Evolutionary conservation across 148 eudicot species (phyloP), one percentile per base, ranked within the genome.

Genomic region (Drosera capensis): DNA sequence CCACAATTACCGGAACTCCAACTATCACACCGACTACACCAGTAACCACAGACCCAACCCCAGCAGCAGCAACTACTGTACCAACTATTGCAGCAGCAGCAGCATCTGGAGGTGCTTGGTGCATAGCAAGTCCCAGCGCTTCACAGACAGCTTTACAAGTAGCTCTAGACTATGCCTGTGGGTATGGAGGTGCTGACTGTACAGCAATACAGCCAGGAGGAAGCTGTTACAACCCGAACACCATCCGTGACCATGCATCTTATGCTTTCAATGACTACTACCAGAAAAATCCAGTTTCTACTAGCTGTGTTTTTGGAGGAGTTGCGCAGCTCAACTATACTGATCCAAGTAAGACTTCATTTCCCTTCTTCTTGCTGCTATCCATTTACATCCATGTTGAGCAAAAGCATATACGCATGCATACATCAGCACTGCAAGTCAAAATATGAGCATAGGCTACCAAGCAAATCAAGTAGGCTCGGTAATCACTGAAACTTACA

Each of bases 91-190:
- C 57, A 15, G 59, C 73, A 3, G 46, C 72, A 28, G 36, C 73
- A 20, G 47, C 82, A 43, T 45, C 59, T 3, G 71, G 94, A 0
- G 95, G 97, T 17, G 25, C 82, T n/a, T 90, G 97, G 97, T 90
- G 97, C 47, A 65, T 80, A 3, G 97, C 95, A 39, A 84, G 65
- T 45, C 65, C 77, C 14, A 45, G 69, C 49, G 87, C 97, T 35
- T 78, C 92, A 7, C 55, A 69, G 29, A 84, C 86, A 34, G 83
- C 82, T 30, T 56, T 90, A 50, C 97, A 90, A 49, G 95, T 84
- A 35, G 97, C 87, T 40, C 61, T 90, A 51, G 97, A 90, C 55
- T 90, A 90, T 54, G 95, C 97, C 2, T 90, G 95, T 57, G 97
- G 97, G 19, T 84, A 75, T 59, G 97, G 94, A 56, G 96, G 94